Percentiles rank a stretch among this genome's conserved stretches.
phyloP scores from a whole-genome alignment of 805 yeast species.

The Candida tibetensis region DNA sequence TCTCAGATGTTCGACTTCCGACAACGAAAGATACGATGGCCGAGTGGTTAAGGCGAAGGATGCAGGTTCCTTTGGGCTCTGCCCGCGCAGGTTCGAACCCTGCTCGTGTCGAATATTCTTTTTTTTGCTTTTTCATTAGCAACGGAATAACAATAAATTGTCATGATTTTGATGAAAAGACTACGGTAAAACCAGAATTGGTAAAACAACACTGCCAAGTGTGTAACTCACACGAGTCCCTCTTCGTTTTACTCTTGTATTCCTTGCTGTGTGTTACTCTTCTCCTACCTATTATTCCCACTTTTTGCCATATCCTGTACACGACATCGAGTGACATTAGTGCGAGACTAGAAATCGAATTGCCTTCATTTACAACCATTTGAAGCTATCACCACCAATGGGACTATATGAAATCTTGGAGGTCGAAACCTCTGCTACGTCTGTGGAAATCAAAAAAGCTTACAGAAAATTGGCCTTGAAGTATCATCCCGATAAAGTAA shows the following conservation, averaged over 20 bases:
- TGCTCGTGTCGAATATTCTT: conserved; percentile 61
- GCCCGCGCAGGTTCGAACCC: conserved; percentile 83
- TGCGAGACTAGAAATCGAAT: too few relatives aligned
- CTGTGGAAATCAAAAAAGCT: conserved; percentile 75
- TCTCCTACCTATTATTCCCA: too few relatives aligned
- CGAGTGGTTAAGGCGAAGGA: conserved; percentile 78
- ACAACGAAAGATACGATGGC: conserved; percentile 50
- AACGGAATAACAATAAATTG: too few relatives aligned
- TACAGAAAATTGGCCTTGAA: conserved; percentile 79
- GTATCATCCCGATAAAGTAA: conserved; percentile 87
- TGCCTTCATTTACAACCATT: neutral
- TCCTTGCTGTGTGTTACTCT: too few relatives aligned
- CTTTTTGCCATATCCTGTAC: too few relatives aligned
- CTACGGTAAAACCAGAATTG: too few relatives aligned
- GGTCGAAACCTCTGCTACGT: conserved; percentile 60
- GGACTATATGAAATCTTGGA: conserved; percentile 66
- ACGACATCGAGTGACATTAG: too few relatives aligned
- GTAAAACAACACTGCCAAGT: too few relatives aligned
- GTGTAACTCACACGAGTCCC: too few relatives aligned
- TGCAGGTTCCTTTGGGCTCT: conserved; percentile 72
- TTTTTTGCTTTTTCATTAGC: conserved; percentile 7
- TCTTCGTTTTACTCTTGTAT: too few relatives aligned
- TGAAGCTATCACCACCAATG: neutral
- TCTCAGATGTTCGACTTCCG: neutral
- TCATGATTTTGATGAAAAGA: too few relatives aligned